Conservation (phyloP, 2,329 filamentous ascomycete genomes). For the Aspergillus ochraceoroseus region DNA sequence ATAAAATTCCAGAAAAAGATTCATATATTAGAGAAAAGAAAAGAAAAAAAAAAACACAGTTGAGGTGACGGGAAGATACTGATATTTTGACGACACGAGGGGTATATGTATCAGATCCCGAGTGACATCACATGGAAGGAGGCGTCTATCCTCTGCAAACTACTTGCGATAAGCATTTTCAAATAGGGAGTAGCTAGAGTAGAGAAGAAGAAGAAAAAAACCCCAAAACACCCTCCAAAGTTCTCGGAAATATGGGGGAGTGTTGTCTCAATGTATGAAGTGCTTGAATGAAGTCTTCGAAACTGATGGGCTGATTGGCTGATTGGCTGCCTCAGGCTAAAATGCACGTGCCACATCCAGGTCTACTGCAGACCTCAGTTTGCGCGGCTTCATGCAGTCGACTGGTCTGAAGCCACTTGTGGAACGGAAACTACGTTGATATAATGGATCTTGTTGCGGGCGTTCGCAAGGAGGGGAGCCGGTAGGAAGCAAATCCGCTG, state of each 20-base stretch:
- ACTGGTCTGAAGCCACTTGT: neutral
- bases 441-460: constrained; percentile 89
- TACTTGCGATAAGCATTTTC: constrained; percentile 9
- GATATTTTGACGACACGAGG: constrained; percentile 16
- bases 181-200: neutral
- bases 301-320: constrained; percentile 4
- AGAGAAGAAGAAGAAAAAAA: neutral
- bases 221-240: neutral
- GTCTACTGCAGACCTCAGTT: constrained; percentile 8
- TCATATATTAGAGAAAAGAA: no score
- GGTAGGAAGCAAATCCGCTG: constrained; percentile 41
- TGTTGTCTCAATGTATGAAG: constrained; percentile 1
- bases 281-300: constrained; percentile 22
- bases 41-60: constrained; percentile 1
- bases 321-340: constrained; percentile 17
- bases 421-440: constrained; percentile 5
- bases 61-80: constrained; percentile 2
- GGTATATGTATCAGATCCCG: constrained; percentile 20
- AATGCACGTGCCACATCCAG: constrained; percentile 22
- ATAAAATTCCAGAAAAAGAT: neutral
- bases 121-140: constrained; percentile 15
- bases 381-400: neutral
- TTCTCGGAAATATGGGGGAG: neutral
- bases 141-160: constrained; percentile 11
- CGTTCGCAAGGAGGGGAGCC: constrained; percentile 82